These are phyloP conservation scores for Penicillium odoratum DNA, from an alignment of 495 filamentous ascomycete genomes.

Conservation along the genomic window DNA sequence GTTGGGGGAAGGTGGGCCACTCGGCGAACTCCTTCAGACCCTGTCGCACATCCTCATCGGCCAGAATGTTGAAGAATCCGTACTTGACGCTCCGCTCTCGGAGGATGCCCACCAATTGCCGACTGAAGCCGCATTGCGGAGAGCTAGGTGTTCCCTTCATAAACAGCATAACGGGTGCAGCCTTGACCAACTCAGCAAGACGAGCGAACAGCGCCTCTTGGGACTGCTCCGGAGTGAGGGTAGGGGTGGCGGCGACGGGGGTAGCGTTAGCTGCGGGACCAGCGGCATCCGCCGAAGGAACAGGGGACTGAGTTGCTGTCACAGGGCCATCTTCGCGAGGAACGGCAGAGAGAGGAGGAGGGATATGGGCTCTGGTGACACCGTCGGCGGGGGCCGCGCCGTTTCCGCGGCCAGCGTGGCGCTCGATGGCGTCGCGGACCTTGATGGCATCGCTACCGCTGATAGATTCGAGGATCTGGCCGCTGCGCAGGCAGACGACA, in stretches of 20 bases:
- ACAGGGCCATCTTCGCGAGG: constrained; percentile 43
- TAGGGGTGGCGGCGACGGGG: constrained; percentile 28
- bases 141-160: constrained; percentile 78
- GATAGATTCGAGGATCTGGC: constrained; percentile 72
- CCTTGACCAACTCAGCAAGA: constrained; percentile 79
- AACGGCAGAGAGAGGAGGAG: constrained; percentile 51
- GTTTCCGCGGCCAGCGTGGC: constrained; percentile 56
- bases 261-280: constrained; percentile 28
- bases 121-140: constrained; percentile 93
- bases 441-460: constrained; percentile 84
- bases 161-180: constrained; percentile 97
- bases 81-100: constrained; percentile 89
- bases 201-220: constrained; percentile 80
- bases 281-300: constrained; percentile 50
- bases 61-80: constrained; percentile 98
- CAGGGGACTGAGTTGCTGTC: constrained; percentile 38
- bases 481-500: constrained; percentile 74
- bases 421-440: constrained; percentile 80
- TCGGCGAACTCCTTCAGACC: constrained; percentile 93
- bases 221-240: constrained; percentile 52
- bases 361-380: constrained; percentile 43
- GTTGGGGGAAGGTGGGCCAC: constrained; percentile 95
- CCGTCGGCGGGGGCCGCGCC: constrained; percentile 22
- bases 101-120: constrained; percentile 81
- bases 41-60: constrained; percentile 95